Evolutionary conservation across 345 rosid species (phyloP).

Genomic region (Lenwebbia sp.): DNA sequence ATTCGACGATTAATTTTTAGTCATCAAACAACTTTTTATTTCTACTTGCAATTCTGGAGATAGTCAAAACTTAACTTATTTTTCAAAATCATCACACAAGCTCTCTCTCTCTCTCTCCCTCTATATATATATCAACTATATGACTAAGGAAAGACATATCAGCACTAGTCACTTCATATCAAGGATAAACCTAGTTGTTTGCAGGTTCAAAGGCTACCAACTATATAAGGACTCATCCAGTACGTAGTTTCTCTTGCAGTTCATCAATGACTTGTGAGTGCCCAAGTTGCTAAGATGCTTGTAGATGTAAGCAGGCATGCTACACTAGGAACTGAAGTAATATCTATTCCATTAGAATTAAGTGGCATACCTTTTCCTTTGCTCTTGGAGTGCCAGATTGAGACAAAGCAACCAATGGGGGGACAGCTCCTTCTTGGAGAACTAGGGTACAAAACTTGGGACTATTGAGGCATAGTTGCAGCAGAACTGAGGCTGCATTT

Average conservation of each 20-base stretch:
- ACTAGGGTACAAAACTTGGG: slow-evolving; percentile 79
- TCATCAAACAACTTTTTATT: too few relatives aligned
- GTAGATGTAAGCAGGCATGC: neutral
- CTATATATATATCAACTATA: neutral
- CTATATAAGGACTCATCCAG: neutral
- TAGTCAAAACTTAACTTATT: too few relatives aligned
- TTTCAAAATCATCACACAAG: too few relatives aligned
- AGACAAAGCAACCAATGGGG: slow-evolving; percentile 91
- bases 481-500: slow-evolving; percentile 72
- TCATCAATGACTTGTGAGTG: neutral
- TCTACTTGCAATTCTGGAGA: too few relatives aligned
- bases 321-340: neutral
- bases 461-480: slow-evolving; percentile 74
- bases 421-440: slow-evolving; percentile 93
- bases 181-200: neutral
- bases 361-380: slow-evolving; percentile 68
- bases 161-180: neutral
- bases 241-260: neutral
- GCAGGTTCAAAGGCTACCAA: neutral
- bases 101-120: too few relatives aligned
- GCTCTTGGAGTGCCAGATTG: slow-evolving; percentile 94
- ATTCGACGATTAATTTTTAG: too few relatives aligned
- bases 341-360: neutral
- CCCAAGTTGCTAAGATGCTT: neutral
- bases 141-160: neutral